Base-by-base conservation (phyloP, 2,329 filamentous ascomycete species). In the Hymenoscyphus fructigenus region DNA sequence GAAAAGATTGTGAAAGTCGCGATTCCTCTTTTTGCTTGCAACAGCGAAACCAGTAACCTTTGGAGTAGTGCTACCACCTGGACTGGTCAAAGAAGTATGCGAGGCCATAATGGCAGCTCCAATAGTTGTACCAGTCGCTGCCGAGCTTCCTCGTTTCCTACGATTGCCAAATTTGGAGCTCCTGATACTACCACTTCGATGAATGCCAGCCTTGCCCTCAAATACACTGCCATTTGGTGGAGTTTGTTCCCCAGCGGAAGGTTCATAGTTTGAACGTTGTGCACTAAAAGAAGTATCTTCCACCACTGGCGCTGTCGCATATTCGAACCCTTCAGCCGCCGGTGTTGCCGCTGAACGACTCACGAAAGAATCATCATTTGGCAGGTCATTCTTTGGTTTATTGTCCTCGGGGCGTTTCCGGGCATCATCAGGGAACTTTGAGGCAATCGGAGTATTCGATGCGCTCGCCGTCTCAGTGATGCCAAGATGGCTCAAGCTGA, bases 21-120 rank as follows among this genome's bases (percentile, higher is more conserved):
- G 88, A 78, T 99, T 99, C 64, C 96, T 88, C 80, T 95, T 97
- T 77, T 96, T 96, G 76, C 91, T 96, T 59, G 95, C 95, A 69
- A 98, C 93, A 59, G 95, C 94, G 76, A 99, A 99, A 0, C 95
- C 95, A 4, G 94, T 97, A 68, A 96, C 83, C 68, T 93, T 93
- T 56, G 91, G 90, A 5, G 86, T 34, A 32, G 55, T 84, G 70
- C 84, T 85, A 17, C 59, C 62, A 32, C 81, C 81, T 15, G 90
- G 85, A 70, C 90, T 86, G 17, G 86, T 86, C n/a, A 93, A 77
- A 3, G 89, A 88, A 41, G 85, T 82, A 65, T 89, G 89, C 65
- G 87, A 89, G n/a, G 88, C 86, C 61, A 85, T 86, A 70, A 93
- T 87, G 17, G 88, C 87, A 7, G 90, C 89, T 62, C 88, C 90